Evolutionary conservation across 768 basidiomycete genomes (phyloP), one percentile per base, ranked within the genome.

Genomic region (Pseudohyphozyma bogoriensis): DNA sequence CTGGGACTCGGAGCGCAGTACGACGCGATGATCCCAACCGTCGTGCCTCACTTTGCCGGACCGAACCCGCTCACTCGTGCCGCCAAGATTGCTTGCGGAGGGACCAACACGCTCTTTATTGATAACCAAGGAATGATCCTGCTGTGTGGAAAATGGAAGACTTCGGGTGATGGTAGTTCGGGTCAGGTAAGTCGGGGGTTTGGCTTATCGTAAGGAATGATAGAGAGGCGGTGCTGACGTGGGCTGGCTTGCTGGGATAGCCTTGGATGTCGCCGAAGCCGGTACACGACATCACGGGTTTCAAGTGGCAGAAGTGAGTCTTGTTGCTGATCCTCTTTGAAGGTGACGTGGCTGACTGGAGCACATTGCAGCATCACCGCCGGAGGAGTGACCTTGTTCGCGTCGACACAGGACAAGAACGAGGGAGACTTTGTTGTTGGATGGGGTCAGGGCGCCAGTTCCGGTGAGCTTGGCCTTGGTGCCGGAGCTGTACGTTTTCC

Each of bases 321-420:
- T n/a, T n/a, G n/a, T n/a, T n/a, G n/a, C n/a, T n/a, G n/a, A n/a
- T n/a, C n/a, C n/a, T n/a, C n/a, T n/a, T n/a, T n/a, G n/a, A n/a
- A n/a, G n/a, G n/a, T n/a, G n/a, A n/a, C n/a, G n/a, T n/a, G n/a
- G n/a, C n/a, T n/a, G n/a, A n/a, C n/a, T n/a, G n/a, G n/a, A n/a
- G n/a, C n/a, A n/a, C n/a, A n/a, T n/a, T n/a, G n/a, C n/a, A n/a
- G n/a, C 10, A 83, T 83, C 2, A 76, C 79, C 22, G 85, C 83
- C 45, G 93, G 93, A 35, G 91, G 91, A 22, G 88, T 91, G 20
- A 90, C 90, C 0, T 87, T 93, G 71, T 95, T 87, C 78, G 52
- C 37, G 3, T 76, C 86, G 32, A 81, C 85, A 1, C 79, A 82
- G 4, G 88, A 90, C 51, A 84, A 87, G 20, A 85, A 87, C 42